Evolutionary conservation across 805 yeast species (phyloP).

Genomic region (Ogataea sp.): DNA sequence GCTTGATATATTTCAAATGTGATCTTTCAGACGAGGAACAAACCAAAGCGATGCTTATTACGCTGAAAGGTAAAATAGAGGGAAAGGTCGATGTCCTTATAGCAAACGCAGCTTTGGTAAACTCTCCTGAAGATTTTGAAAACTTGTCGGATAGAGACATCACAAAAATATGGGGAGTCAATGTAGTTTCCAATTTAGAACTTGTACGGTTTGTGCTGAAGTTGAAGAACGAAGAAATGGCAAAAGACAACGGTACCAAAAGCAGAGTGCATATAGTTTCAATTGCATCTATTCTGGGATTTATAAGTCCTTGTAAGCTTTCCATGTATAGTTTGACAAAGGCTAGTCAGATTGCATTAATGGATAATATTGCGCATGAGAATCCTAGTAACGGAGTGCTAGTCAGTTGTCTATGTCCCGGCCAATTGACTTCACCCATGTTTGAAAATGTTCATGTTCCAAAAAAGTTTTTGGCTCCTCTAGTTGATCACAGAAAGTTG

Average conservation of each 20-base stretch:
- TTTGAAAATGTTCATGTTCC: constrained; percentile 37
- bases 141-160: constrained; percentile 18
- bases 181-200: constrained; percentile 34
- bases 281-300: constrained; percentile 40
- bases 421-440: constrained; percentile 43
- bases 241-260: constrained; percentile 6
- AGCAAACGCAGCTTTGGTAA: constrained; percentile 42
- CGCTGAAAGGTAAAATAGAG: constrained; percentile 10
- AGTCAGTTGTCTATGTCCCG: constrained; percentile 36
- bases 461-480: constrained; percentile 38
- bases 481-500: constrained; percentile 29
- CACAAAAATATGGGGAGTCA: too few relatives aligned
- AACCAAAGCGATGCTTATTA: constrained; percentile 1
- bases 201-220: constrained; percentile 25
- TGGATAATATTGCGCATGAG: constrained; percentile 39
- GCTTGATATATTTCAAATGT: constrained; percentile 15
- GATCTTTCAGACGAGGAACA: constrained; percentile 12
- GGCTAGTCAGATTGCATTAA: constrained; percentile 34
- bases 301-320: constrained; percentile 39
- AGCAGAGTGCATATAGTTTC: constrained; percentile 36
- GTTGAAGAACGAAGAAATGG: constrained; percentile 8
- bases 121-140: constrained; percentile 23
- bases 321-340: constrained; percentile 43
- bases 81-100: constrained; percentile 25
- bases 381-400: constrained; percentile 20